A percentile compares a stretch with the other conserved stretches of the same genome.
Conservation (phyloP, 2,329 filamentous ascomycete genomes). For the Penicillium fuscoglaucum region DNA sequence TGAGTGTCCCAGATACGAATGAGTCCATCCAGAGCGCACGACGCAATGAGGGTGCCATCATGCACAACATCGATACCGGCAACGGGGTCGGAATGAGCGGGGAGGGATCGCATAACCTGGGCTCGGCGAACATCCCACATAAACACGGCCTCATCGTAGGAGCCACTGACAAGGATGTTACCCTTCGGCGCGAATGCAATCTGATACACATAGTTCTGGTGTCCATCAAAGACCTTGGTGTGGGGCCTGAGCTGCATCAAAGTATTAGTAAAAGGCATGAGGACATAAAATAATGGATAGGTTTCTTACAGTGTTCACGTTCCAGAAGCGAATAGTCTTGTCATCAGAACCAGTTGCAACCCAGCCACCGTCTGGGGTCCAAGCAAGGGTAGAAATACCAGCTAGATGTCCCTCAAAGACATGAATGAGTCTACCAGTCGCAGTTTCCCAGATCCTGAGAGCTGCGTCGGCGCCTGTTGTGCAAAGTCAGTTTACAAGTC, state of each 20-base stretch:
- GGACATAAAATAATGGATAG: background rate
- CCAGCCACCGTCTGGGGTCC: slow-evolving; percentile 84
- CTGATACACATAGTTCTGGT: slow-evolving; percentile 95
- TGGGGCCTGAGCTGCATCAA: slow-evolving; percentile 53
- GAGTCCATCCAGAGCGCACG: slow-evolving; percentile 85
- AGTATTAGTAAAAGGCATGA: background rate
- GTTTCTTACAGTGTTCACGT: slow-evolving; percentile 55
- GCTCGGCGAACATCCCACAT: slow-evolving; percentile 93
- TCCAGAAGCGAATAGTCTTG: slow-evolving; percentile 93
- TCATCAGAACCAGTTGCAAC: slow-evolving; percentile 93
- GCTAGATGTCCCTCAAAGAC: slow-evolving; percentile 92
- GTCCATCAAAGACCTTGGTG: slow-evolving; percentile 68
- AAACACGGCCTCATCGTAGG: slow-evolving; percentile 96
- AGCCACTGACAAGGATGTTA: slow-evolving; percentile 92
- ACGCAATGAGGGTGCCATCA: slow-evolving; percentile 89
- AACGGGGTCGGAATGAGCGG: slow-evolving; percentile 93
- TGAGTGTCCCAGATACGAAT: slow-evolving; percentile 95
- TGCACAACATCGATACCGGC: slow-evolving; percentile 88
- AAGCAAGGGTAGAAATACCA: slow-evolving; percentile 88
- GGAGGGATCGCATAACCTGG: slow-evolving; percentile 81
- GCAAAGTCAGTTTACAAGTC: slow-evolving; percentile 1
- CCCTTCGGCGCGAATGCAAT: slow-evolving; percentile 96
- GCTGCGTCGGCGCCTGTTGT: slow-evolving; percentile 74
- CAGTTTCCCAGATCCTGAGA: slow-evolving; percentile 85
- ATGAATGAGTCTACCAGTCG: slow-evolving; percentile 75